Conservation (phyloP, 495 filamentous ascomycete species). For the Massariosphaeria phaeospora region DNA sequence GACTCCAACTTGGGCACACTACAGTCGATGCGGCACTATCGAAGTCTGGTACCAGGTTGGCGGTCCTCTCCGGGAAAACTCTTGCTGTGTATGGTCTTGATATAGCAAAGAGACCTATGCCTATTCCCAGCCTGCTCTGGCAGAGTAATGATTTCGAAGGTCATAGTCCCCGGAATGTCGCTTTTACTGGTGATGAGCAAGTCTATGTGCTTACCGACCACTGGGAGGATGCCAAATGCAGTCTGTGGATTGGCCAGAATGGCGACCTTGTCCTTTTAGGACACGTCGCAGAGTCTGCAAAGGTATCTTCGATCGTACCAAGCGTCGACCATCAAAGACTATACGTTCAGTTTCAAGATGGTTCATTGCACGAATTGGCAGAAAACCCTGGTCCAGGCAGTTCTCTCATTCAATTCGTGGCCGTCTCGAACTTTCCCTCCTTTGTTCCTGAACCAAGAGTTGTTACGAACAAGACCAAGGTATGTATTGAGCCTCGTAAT, state of each 20-base stretch:
- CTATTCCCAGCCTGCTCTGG: constrained; percentile 37
- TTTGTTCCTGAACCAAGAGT: constrained; percentile 14
- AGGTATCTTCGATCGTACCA: constrained; percentile 6
- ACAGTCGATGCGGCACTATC: constrained; percentile 72
- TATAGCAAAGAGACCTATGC: constrained; percentile 45
- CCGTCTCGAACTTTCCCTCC: constrained; percentile 16
- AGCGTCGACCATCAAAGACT: constrained; percentile 13
- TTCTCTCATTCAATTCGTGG: background rate
- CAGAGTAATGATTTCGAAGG: constrained; percentile 3
- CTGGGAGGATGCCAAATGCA: constrained; percentile 18
- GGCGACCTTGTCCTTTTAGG: constrained; percentile 5
- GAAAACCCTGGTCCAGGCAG: background rate
- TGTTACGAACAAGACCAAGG: constrained; percentile 1
- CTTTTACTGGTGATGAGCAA: constrained; percentile 31
- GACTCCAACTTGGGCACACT: constrained; percentile 59
- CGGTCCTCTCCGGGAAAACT: constrained; percentile 48
- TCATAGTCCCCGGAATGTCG: constrained; percentile 27
- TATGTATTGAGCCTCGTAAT: constrained; percentile 31
- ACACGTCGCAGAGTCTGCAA: background rate
- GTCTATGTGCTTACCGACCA: constrained; percentile 25
- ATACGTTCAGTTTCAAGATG: constrained; percentile 21
- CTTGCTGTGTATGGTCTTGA: constrained; percentile 31
- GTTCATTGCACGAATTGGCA: background rate
- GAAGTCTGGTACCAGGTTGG: constrained; percentile 60
- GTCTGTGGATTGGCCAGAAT: constrained; percentile 11